These are phyloP conservation scores for Lagenaria siceraria DNA, from an alignment of 306 rosid genomes.

Conservation along the genomic window DNA sequence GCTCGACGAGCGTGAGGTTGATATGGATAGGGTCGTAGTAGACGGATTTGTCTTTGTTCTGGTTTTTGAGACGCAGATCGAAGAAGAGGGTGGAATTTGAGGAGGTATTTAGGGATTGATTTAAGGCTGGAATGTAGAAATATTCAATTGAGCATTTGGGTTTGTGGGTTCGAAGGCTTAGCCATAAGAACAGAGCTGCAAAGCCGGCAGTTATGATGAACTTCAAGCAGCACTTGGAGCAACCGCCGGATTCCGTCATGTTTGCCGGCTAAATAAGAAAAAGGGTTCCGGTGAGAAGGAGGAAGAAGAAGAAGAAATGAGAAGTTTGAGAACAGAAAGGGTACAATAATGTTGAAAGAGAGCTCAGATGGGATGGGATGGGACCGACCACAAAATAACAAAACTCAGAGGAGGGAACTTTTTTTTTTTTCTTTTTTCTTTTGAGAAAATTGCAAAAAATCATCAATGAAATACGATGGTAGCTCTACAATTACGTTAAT, in stretches of 20 bases:
- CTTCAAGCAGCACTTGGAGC: constrained; percentile 20
- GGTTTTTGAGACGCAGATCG: constrained; percentile 24
- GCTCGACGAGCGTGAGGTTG: constrained; percentile 19
- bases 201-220: constrained; percentile 23
- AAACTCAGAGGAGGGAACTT: not conserved
- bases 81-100: constrained; percentile 28
- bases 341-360: not conserved
- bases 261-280: not conserved
- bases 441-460: too few relatives aligned
- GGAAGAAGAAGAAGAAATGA: not conserved
- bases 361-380: not conserved
- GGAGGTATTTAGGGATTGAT: constrained; percentile 26
- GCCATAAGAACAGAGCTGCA: constrained; percentile 32
- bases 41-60: constrained; percentile 61
- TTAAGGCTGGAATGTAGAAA: constrained; percentile 62
- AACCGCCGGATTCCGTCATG: constrained; percentile 19
- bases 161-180: constrained; percentile 30
- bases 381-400: not conserved
- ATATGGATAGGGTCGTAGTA: constrained; percentile 42
- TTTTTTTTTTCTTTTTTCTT: too few relatives aligned
- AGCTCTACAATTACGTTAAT: too few relatives aligned
- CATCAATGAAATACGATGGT: too few relatives aligned
- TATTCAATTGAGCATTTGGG: constrained; percentile 32
- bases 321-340: not conserved
- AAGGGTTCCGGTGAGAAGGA: not conserved